phyloP scores from a whole-genome alignment of 2,329 filamentous ascomycete species.

The Pseudomassariella vexata region DNA sequence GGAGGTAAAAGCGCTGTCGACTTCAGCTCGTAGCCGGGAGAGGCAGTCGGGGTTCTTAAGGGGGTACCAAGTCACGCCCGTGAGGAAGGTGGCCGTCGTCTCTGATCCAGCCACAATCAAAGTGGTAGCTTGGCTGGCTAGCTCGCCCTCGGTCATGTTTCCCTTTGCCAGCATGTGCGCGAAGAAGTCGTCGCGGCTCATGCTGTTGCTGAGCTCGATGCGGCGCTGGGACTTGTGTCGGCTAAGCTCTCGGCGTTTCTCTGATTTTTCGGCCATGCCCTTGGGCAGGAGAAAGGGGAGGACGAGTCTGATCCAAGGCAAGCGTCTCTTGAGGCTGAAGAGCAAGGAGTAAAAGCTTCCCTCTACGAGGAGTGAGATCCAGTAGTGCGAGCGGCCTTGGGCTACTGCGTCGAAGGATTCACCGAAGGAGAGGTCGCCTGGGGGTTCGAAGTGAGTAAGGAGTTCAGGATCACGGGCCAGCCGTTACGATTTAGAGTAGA shows the following conservation, averaged over 20 bases:
- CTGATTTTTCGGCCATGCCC: not conserved
- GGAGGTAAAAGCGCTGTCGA: too few species aligned
- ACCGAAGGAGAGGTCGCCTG: slow-evolving; percentile 11
- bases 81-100: too few species aligned
- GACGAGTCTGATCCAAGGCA: not conserved
- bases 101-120: not conserved
- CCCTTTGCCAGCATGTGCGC: not conserved
- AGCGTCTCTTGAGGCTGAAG: not conserved
- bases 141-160: not conserved
- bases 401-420: slow-evolving; percentile 10
- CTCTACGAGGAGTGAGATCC: slow-evolving; percentile 10
- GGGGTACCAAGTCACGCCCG: too few species aligned
- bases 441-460: too few species aligned
- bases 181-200: slow-evolving; percentile 3
- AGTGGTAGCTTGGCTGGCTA: not conserved
- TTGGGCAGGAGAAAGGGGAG: slow-evolving; percentile 2
- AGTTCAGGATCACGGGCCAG: too few species aligned
- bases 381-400: slow-evolving; percentile 3
- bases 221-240: slow-evolving; percentile 1
- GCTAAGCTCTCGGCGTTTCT: slow-evolving; percentile 1
- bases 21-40: too few species aligned
- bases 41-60: too few species aligned
- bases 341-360: not conserved
- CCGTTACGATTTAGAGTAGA: too few species aligned
- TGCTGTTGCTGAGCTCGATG: slow-evolving; percentile 1